Conservation (phyloP, 1,284 basidiomycete species). For the Austroboletus rostrupii region DNA sequence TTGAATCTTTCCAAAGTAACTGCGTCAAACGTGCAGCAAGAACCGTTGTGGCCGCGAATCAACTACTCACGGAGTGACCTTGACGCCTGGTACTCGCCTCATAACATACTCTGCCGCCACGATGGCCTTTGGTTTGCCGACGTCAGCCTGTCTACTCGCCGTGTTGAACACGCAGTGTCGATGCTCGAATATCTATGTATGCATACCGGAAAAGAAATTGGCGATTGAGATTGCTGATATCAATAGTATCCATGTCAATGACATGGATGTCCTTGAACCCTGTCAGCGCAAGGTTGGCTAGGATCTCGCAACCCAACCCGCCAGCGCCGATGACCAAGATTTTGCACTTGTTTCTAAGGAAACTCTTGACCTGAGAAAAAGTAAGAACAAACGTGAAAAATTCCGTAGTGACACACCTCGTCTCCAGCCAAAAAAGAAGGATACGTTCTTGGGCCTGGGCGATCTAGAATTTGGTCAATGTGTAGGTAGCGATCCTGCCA, state of each 20-base stretch:
- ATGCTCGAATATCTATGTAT: background rate
- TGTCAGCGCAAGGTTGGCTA: constrained; percentile 88
- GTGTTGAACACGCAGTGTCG: background rate
- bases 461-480: constrained; percentile 79
- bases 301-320: constrained; percentile 91
- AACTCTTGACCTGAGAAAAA: constrained; percentile 73
- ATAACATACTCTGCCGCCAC: constrained; percentile 95
- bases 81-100: constrained; percentile 90
- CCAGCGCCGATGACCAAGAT: constrained; percentile 97
- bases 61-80: constrained; percentile 81
- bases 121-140: constrained; percentile 91
- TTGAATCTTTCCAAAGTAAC: constrained; percentile 96
- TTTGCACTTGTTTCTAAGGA: constrained; percentile 82
- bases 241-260: constrained; percentile 99
- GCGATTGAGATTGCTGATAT: constrained; percentile 97
- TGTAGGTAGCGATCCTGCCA: constrained; percentile 76
- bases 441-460: constrained; percentile 78
- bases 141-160: constrained; percentile 71
- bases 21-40: constrained; percentile 33
- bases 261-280: constrained; percentile 99
- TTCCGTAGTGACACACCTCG: constrained; percentile 45
- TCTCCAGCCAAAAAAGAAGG: constrained; percentile 70
- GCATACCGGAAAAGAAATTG: constrained; percentile 94
- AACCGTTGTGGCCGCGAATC: background rate
- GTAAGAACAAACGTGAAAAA: background rate